These are phyloP conservation scores for Apophysomyces trapeziformis DNA, from an alignment of 371 early-diverging fungal species.

Conservation along the genomic window DNA sequence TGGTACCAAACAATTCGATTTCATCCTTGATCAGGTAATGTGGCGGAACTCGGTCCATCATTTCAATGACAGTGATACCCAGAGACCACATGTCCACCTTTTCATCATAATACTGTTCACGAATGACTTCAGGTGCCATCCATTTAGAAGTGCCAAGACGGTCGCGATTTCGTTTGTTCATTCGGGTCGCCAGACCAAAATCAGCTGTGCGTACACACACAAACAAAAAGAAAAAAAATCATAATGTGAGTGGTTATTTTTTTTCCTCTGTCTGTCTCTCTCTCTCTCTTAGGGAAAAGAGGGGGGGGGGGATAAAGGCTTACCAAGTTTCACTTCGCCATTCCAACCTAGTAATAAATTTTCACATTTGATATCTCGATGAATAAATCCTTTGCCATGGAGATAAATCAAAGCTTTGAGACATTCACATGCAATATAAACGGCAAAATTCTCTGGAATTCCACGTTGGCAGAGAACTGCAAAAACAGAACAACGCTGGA, in stretches of 20 bases:
- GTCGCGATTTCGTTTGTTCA: slow-evolving; percentile 67
- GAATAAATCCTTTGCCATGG: slow-evolving; percentile 95
- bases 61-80: slow-evolving; percentile 72
- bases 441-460: slow-evolving; percentile 52
- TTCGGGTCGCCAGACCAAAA: slow-evolving; percentile 51
- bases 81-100: slow-evolving; percentile 98
- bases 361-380: slow-evolving; percentile 97
- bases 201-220: slow-evolving; percentile 28
- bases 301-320: slow-evolving; percentile 91
- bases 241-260: too few relatives aligned
- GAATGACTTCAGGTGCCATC: slow-evolving; percentile 95
- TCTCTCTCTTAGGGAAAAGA: too few relatives aligned
- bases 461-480: slow-evolving; percentile 56
- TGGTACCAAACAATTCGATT: slow-evolving; percentile 45
- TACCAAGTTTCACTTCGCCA: slow-evolving; percentile 96
- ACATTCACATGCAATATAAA: slow-evolving; percentile 48
- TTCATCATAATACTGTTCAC: slow-evolving; percentile 83
- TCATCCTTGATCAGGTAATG: slow-evolving; percentile 56
- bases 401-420: slow-evolving; percentile 87
- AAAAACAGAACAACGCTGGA: slow-evolving; percentile 54
- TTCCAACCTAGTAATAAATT: slow-evolving; percentile 95
- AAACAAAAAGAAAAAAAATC: too few relatives aligned
- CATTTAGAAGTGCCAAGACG: slow-evolving; percentile 98
- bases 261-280: slow-evolving; percentile 10
- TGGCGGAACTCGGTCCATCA: slow-evolving; percentile 61